phyloP scores from a whole-genome alignment of 2,329 filamentous ascomycete species.

The Neofusicoccum parvum region DNA sequence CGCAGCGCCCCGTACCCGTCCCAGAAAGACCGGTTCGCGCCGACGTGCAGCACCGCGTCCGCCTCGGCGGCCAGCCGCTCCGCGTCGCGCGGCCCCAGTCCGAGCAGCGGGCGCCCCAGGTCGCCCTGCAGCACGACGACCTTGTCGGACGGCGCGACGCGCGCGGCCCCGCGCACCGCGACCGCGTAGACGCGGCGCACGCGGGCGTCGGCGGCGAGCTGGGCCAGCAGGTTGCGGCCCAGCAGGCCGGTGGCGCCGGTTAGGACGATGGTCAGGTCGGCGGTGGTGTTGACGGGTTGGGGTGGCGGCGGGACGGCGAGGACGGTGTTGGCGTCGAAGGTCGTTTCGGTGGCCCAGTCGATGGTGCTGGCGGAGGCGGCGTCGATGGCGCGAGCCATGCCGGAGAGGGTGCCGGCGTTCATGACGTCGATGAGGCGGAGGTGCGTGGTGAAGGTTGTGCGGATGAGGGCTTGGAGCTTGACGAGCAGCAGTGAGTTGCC shows the following conservation, averaged over 20 bases:
- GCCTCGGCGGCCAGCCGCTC: neutral
- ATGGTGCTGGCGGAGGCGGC: neutral
- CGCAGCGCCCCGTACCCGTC: constrained; percentile 31
- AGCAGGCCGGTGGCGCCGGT: constrained; percentile 27
- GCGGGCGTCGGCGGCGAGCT: constrained; percentile 35
- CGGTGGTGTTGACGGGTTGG: neutral
- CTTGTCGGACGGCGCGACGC: constrained; percentile 1
- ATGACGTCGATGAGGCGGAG: neutral
- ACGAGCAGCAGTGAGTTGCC: constrained; percentile 20
- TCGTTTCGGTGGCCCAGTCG: neutral
- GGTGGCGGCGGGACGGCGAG: neutral
- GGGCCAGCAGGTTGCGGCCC: constrained; percentile 21
- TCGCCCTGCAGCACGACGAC: constrained; percentile 39
- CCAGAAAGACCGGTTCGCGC: constrained; percentile 29
- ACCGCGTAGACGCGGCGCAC: constrained; percentile 46
- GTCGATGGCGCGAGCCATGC: neutral
- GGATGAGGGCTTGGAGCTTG: neutral
- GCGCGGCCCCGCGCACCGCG: constrained; percentile 36
- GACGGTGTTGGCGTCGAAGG: no score
- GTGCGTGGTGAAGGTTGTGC: neutral
- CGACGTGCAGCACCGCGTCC: constrained; percentile 29
- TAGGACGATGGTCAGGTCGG: constrained; percentile 19
- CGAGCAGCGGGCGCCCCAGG: constrained; percentile 32
- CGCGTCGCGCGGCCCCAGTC: neutral
- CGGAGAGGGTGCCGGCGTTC: neutral